Percentiles rank a stretch among this genome's conserved stretches.
Evolutionary conservation across 1,284 basidiomycete genomes (phyloP).

Genomic region (Leccinum proliferum): DNA sequence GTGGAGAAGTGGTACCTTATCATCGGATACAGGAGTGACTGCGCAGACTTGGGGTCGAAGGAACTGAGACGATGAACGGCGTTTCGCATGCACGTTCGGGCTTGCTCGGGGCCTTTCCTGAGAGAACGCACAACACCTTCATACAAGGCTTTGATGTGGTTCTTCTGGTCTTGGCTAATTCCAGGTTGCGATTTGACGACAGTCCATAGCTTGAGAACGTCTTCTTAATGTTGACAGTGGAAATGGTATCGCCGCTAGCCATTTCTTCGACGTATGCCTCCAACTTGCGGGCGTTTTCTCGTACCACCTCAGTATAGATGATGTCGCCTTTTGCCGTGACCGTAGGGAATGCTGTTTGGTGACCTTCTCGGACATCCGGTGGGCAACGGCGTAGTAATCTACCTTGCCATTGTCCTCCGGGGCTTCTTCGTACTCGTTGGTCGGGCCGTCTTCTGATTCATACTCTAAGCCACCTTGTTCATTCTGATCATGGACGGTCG

Average conservation of each 20-base stretch:
- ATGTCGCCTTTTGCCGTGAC: conserved; percentile 93
- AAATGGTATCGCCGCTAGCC: conserved; percentile 89
- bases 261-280: conserved; percentile 99
- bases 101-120: conserved; percentile 58
- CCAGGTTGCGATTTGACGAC: conserved; percentile 96
- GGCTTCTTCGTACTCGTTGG: conserved; percentile 62
- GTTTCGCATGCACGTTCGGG: conserved; percentile 52
- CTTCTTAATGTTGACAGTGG: conserved; percentile 87
- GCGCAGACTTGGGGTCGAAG: conserved; percentile 81
- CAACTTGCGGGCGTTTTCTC: conserved; percentile 93
- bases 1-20: conserved; percentile 93
- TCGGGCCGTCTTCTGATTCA: conserved; percentile 65
- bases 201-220: conserved; percentile 95
- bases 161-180: conserved; percentile 96
- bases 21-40: conserved; percentile 76
- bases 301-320: conserved; percentile 52
- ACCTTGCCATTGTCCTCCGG: conserved; percentile 74
- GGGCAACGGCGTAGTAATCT: conserved; percentile 97
- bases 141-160: conserved; percentile 95
- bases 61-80: conserved; percentile 92
- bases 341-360: conserved; percentile 75
- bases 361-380: conserved; percentile 89
- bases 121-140: conserved; percentile 90
- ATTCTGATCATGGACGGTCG: conserved; percentile 48
- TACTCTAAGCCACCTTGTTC: conserved; percentile 55